Evolutionary conservation across 2,329 filamentous ascomycete species (phyloP), one percentile per base, ranked within the genome.

Genomic region (Neoascochyta sp.): DNA sequence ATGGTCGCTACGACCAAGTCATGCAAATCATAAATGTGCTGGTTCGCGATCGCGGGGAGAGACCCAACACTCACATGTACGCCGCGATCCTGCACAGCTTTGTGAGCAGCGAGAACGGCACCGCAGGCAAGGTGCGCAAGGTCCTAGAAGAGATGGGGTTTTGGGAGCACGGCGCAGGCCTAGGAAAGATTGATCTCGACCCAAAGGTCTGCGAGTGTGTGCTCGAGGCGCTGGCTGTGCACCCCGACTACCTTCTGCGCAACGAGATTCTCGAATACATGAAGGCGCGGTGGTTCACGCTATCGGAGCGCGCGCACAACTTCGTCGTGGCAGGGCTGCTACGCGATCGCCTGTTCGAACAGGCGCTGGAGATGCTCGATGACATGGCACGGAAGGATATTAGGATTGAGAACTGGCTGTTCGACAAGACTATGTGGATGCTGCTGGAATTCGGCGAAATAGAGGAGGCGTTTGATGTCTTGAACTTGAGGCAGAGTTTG

Each of bases 241-340:
- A 96, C 57, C 86, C 90, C 0, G 85, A 96, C 61, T 90, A 93
- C 48, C 46, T 87, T 5, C 66, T 92, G 14, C 80, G 88, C 19
- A 74, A 76, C 30, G 72, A 81, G 19, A 72, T 95, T 3, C 66
- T 95, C 21, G 67, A 76, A 32, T 80, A 81, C 33, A 87, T 92
- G 83, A 77, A 78, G 50, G 71, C 78, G 33, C 73, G 78, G 41
- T 94, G 87, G 84, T 73, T 83, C 29, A 66, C 69, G 7, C 65
- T 85, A 7, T 77, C 71, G 22, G 74, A 71, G 8, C 69, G 73
- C 5, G 82, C 80, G 7, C 76, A 75, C 54, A 76, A 84, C 47
- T 78, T 76, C 52, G 70, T 93, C 12, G 74, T 83, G 2, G 65
- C 86, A 7, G 87, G 86, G 0, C 65, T 93, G 36, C 69, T 96